Base-by-base conservation (phyloP, 2,329 filamentous ascomycete genomes). In the Fusarium setosum region DNA sequence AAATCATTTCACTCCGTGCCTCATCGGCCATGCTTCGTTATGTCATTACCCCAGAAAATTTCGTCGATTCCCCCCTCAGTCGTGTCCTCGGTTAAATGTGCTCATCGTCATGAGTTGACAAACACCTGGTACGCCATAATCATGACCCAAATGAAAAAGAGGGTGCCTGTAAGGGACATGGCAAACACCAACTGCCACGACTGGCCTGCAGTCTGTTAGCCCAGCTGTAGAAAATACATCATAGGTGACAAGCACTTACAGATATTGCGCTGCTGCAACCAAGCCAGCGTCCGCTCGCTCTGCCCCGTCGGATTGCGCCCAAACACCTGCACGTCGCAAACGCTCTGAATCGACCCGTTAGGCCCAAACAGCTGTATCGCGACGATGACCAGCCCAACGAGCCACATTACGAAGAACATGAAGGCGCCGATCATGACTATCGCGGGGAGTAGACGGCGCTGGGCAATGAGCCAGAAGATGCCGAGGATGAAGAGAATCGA, bases 91-190 rank as follows among this genome's bases (percentile, higher is more conserved):
- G 31, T 2, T 29, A 21, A 3, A 13, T 37, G 6, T 10, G 23
- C n/a, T 41, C 12, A 24, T 26, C 18, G n/a, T 55, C 55, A 80
- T 63, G 79, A 81, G 48, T 77, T 73, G 59, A 76, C 83, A 79
- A 88, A 90, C 10, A 90, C 88, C 64, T 89, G 87, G 68, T 88
- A 87, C 11, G 87, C 85, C 84, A 90, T 90, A 63, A 90, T 79
- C 82, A 90, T 89, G 70, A 90, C 86, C 88, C 88, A 90, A n/a
- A 90, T 72, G 59, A 90, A 74, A 65, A 90, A 90, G 1, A 89
- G 77, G 17, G 76, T 79, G 0, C 88, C 88, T 3, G 88, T 83
- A 21, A 91, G 75, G 17, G 83, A 83, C 73, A 91, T 88, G 1
- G 87, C 83, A 75, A 90, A 91, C 2, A 86, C 86, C 2, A 89